Evolutionary conservation across 805 yeast genomes (phyloP).

Genomic region (Metschnikowia cerradonensis): DNA sequence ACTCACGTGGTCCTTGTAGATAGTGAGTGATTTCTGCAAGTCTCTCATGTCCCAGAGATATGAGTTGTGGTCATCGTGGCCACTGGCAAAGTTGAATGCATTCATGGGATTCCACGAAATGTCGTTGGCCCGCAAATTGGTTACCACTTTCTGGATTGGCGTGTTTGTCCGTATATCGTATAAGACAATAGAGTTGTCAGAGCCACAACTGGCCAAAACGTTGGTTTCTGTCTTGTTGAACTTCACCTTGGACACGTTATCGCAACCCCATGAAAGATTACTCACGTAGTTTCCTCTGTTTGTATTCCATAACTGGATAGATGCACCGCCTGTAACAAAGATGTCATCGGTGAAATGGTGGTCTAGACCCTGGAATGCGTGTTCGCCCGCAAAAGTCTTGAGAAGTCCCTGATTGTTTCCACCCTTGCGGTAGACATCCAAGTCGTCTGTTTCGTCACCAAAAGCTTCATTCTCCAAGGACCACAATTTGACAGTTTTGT

Average conservation of each 20-base stretch:
- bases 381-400: slow-evolving; percentile 79
- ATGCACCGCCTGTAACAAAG: slow-evolving; percentile 91
- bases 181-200: slow-evolving; percentile 85
- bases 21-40: slow-evolving; percentile 72
- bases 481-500: slow-evolving; percentile 88
- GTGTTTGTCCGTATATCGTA: slow-evolving; percentile 89
- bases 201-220: slow-evolving; percentile 75
- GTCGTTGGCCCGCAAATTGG: slow-evolving; percentile 77
- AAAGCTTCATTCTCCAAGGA: slow-evolving; percentile 59
- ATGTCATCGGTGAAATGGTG: slow-evolving; percentile 70
- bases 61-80: slow-evolving; percentile 90
- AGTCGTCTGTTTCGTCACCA: slow-evolving; percentile 30
- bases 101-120: slow-evolving; percentile 98
- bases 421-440: slow-evolving; percentile 24
- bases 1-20: slow-evolving; percentile 91
- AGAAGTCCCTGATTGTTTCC: slow-evolving; percentile 49
- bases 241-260: slow-evolving; percentile 74
- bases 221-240: slow-evolving; percentile 90
- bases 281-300: slow-evolving; percentile 72
- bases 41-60: slow-evolving; percentile 97
- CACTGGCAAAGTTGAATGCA: slow-evolving; percentile 89
- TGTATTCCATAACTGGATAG: slow-evolving; percentile 89
- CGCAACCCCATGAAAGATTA: slow-evolving; percentile 94
- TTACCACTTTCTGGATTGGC: slow-evolving; percentile 87
- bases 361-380: slow-evolving; percentile 80